Conservation (phyloP, 2,329 filamentous ascomycete genomes). For the Corynespora cassiicola region DNA sequence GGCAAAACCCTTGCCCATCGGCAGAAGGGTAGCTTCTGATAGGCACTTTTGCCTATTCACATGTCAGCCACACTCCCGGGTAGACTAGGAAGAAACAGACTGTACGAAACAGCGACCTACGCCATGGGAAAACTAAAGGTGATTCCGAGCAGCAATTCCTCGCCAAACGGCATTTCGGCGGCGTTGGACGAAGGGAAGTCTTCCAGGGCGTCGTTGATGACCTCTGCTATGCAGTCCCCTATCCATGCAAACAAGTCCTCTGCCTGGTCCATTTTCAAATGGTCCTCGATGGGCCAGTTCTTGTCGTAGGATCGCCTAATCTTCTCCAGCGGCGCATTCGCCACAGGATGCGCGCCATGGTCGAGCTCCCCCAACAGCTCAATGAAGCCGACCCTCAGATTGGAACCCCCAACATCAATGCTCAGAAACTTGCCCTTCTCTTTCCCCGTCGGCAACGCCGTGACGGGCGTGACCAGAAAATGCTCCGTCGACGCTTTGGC, state of each 20-base stretch:
- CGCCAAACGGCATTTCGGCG: conserved; percentile 37
- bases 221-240: conserved; percentile 75
- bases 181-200: conserved; percentile 25
- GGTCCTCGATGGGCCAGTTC: conserved; percentile 76
- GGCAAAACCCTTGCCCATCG: conserved; percentile 75
- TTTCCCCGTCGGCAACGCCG: conserved; percentile 59
- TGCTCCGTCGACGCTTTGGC: conserved; percentile 45
- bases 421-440: conserved; percentile 65
- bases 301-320: conserved; percentile 69
- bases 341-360: conserved; percentile 31
- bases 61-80: conserved; percentile 14
- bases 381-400: conserved; percentile 72
- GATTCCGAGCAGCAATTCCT: conserved; percentile 68
- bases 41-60: conserved; percentile 61
- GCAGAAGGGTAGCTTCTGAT: conserved; percentile 67
- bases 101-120: conserved; percentile 32
- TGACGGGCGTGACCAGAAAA: conserved; percentile 49
- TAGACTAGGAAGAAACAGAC: conserved; percentile 3
- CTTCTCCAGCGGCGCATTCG: conserved; percentile 35
- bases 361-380: conserved; percentile 61
- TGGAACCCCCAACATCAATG: conserved; percentile 67
- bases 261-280: conserved; percentile 75
- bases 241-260: conserved; percentile 84
- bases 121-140: conserved; percentile 75
- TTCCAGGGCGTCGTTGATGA: conserved; percentile 66